Base-by-base conservation (phyloP, 1,139 yeast species). In the Pichia cactophila region DNA sequence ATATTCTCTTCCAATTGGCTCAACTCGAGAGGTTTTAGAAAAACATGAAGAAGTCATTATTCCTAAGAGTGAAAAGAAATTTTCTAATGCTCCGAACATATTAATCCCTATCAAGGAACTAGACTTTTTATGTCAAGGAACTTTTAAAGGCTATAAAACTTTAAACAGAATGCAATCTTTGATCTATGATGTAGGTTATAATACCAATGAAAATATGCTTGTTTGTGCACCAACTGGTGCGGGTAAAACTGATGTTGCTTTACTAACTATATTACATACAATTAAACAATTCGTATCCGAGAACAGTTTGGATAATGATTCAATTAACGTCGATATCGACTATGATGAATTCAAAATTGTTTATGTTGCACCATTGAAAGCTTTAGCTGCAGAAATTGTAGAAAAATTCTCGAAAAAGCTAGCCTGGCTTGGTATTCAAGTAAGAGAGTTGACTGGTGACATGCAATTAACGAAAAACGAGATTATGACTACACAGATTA, bases 161-260 rank as follows among this genome's bases (percentile, higher is more conserved):
- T 73, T 94, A 56, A 94, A 94, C 66, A 80, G 87, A 56, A 85
- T 94, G 78, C 99, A 94, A 65, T 84, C 96, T 29, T 73, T 94
- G 54, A 95, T 94, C 1, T 94, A 75, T 57, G 96, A 96, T 0
- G 86, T 89, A 17, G 98, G 96, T 0, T 94, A 92, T 63, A 81
- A 84, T 49, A 85, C 97, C 7, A 90, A 88, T 65, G 97, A 90
- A 59, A 92, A 94, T 61, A 86, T 94, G 96, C 73, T 92, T 46
- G 90, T 92, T 2, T 92, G 98, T 78, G 99, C 99, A 0, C 99
- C 99, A 2, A 92, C 99, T 0, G 98, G 99, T 74, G 97, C 98
- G 8, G 99, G 99, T 76, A 92, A 92, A 63, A 94, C 99, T 0
- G 97, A 94, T 65, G 96, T 94, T 40, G 99, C 99, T 0, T 70